These are phyloP conservation scores for Leptographium flavum DNA, from an alignment of 2,329 filamentous ascomycete genomes.

Conservation along the genomic window DNA sequence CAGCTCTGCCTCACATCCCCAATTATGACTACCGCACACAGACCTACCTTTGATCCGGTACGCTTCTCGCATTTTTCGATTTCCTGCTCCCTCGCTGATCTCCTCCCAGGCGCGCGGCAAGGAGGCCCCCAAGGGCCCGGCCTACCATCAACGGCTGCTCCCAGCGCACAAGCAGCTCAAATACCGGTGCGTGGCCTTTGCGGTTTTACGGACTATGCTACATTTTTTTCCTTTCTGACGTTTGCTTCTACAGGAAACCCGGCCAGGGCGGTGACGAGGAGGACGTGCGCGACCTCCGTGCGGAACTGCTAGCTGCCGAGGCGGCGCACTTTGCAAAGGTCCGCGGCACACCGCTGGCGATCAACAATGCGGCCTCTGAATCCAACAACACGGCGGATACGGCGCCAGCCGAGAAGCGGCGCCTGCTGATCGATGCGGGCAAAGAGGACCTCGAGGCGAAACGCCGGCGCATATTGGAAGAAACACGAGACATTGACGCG, in stretches of 20 bases:
- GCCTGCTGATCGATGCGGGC: slow-evolving; percentile 10
- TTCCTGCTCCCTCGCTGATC: not conserved
- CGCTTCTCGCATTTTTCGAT: slow-evolving; percentile 12
- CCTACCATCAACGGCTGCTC: slow-evolving; percentile 90
- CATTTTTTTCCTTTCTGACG: slow-evolving; percentile 9
- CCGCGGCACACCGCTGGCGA: slow-evolving; percentile 40
- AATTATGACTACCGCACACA: slow-evolving; percentile 55
- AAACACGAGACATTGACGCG: slow-evolving; percentile 77
- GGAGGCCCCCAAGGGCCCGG: slow-evolving; percentile 82
- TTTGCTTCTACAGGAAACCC: slow-evolving; percentile 39
- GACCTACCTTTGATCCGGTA: slow-evolving; percentile 94
- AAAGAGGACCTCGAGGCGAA: slow-evolving; percentile 66
- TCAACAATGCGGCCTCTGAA: slow-evolving; percentile 9
- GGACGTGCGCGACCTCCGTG: slow-evolving; percentile 54
- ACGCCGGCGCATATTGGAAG: slow-evolving; percentile 72
- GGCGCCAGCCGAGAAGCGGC: slow-evolving; percentile 5
- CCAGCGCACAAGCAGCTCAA: slow-evolving; percentile 92
- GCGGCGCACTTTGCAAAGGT: slow-evolving; percentile 77
- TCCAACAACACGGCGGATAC: slow-evolving; percentile 9
- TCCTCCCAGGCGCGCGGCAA: slow-evolving; percentile 70
- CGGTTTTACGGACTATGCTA: not conserved
- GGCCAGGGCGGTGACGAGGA: slow-evolving; percentile 76
- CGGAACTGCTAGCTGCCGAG: slow-evolving; percentile 82
- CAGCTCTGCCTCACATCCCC: not conserved
- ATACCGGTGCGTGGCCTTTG: slow-evolving; percentile 44